Evolutionary conservation across 768 basidiomycete genomes (phyloP).

Genomic region (Leccinum pellstonianum): DNA sequence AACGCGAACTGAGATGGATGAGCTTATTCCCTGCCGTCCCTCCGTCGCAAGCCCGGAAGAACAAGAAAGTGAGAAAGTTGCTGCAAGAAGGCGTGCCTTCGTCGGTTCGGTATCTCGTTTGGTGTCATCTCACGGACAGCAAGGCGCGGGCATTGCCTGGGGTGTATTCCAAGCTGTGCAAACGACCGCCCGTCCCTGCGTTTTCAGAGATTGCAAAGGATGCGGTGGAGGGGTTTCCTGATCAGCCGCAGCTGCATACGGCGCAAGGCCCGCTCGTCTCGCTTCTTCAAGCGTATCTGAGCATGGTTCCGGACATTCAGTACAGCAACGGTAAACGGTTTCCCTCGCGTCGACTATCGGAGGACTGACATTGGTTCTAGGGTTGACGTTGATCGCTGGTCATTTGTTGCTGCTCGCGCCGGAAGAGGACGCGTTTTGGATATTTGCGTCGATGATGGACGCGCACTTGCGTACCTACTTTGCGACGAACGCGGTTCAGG

Average conservation of each 20-base stretch:
- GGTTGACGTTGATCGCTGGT: slow-evolving; percentile 67
- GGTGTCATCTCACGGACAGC: slow-evolving; percentile 78
- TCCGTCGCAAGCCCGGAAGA: slow-evolving; percentile 67
- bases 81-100: slow-evolving; percentile 78
- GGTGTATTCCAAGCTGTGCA: slow-evolving; percentile 63
- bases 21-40: slow-evolving; percentile 53
- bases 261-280: slow-evolving; percentile 56
- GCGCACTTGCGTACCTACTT: slow-evolving; percentile 79
- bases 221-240: slow-evolving; percentile 50
- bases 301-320: slow-evolving; percentile 81
- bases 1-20: slow-evolving; percentile 79
- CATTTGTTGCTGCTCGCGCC: slow-evolving; percentile 73
- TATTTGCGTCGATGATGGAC: slow-evolving; percentile 85
- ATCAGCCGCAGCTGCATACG: slow-evolving; percentile 57
- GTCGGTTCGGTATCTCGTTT: slow-evolving; percentile 80
- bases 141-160: slow-evolving; percentile 67
- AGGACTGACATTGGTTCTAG: slow-evolving; percentile 34
- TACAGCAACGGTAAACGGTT: slow-evolving; percentile 56
- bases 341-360: not conserved
- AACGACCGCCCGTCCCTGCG: slow-evolving; percentile 50
- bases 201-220: slow-evolving; percentile 60
- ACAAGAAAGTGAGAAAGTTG: slow-evolving; percentile 74
- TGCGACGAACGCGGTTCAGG: slow-evolving; percentile 53
- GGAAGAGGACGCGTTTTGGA: slow-evolving; percentile 91
- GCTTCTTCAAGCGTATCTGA: slow-evolving; percentile 69